These are phyloP conservation scores for Jamesozyma jinghongensis DNA, from an alignment of 805 yeast species.

Conservation along the genomic window DNA sequence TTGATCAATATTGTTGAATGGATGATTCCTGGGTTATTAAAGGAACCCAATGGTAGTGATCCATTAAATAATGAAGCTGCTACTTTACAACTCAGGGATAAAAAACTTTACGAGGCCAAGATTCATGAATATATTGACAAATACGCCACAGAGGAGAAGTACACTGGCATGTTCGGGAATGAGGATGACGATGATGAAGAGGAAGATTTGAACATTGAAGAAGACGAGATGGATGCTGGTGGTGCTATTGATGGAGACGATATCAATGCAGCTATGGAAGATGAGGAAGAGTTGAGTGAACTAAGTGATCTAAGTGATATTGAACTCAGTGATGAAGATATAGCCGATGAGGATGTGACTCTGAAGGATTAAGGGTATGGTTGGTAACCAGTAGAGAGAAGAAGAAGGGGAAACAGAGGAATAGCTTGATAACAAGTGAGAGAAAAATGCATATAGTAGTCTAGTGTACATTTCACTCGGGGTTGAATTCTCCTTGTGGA, in stretches of 20 bases:
- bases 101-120: conserved; percentile 51
- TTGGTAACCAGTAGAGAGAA: no score
- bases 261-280: conserved; percentile 9
- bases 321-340: conserved; percentile 22
- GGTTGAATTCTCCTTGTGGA: no score
- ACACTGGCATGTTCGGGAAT: conserved; percentile 35
- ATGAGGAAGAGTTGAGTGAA: conserved; percentile 6
- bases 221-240: conserved; percentile 20
- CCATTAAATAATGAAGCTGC: conserved; percentile 91
- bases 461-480: no score
- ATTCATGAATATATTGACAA: conserved; percentile 66
- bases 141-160: conserved; percentile 46
- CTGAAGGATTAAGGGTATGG: no score
- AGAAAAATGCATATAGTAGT: no score
- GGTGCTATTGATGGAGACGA: conserved; percentile 7
- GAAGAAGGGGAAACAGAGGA: no score
- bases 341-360: neutral
- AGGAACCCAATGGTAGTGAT: conserved; percentile 91
- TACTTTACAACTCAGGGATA: conserved; percentile 61
- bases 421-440: no score
- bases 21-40: conserved; percentile 81
- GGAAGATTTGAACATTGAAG: conserved; percentile 35
- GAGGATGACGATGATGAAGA: conserved; percentile 44
- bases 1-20: conserved; percentile 83
- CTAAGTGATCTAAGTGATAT: conserved; percentile 25